Evolutionary conservation across 2,329 filamentous ascomycete species (phyloP).

Genomic region (Aspergillus novoparasiticus): DNA sequence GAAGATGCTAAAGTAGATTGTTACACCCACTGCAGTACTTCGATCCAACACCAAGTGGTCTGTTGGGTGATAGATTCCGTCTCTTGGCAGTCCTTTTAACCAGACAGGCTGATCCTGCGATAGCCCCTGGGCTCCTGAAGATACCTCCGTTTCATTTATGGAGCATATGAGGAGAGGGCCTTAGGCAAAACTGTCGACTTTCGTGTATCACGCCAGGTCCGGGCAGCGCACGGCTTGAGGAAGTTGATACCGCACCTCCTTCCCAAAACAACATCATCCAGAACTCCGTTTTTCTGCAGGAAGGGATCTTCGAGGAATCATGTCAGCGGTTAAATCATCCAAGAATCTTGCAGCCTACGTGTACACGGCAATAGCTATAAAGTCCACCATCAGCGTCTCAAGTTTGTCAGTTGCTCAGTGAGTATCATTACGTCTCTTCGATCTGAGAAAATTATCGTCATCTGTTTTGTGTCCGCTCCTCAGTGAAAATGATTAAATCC

Average conservation of each 20-base stretch:
- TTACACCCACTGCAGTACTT: too few relatives aligned
- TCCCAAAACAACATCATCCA: background rate
- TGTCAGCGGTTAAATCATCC: background rate
- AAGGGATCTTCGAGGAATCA: background rate
- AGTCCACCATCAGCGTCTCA: background rate
- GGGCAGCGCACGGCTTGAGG: background rate
- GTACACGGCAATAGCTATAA: background rate
- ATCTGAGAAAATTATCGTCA: background rate
- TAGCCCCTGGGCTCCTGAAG: too few relatives aligned
- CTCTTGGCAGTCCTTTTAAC: too few relatives aligned
- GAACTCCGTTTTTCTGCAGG: background rate
- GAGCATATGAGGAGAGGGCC: too few relatives aligned
- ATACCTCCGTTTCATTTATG: too few relatives aligned
- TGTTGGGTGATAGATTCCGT: too few relatives aligned
- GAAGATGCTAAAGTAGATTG: too few relatives aligned
- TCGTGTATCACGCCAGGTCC: too few relatives aligned
- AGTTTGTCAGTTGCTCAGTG: background rate
- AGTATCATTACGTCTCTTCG: background rate
- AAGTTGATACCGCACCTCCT: background rate
- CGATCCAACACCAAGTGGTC: too few relatives aligned
- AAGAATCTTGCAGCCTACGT: background rate
- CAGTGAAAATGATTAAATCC: background rate
- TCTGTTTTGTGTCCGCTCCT: too few relatives aligned
- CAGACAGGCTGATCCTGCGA: too few relatives aligned
- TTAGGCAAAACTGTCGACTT: background rate